Conservation (phyloP, 805 yeast genomes). For the Ascoidea tarda region DNA sequence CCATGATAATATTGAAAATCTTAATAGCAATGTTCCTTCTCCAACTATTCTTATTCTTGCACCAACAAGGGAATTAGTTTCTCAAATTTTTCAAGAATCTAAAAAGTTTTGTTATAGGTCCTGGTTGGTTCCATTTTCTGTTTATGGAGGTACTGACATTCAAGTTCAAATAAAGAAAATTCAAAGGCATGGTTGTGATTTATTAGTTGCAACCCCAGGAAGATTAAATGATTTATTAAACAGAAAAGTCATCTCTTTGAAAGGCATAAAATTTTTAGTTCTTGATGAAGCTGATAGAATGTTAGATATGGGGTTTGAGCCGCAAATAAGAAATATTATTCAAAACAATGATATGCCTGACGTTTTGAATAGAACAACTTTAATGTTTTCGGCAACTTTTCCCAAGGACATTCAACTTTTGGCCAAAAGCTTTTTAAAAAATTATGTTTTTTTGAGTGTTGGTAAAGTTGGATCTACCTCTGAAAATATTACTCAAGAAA, state of each 20-base stretch:
- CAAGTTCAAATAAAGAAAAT: slow-evolving; percentile 76
- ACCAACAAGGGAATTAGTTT: slow-evolving; percentile 98
- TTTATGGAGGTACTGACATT: slow-evolving; percentile 97
- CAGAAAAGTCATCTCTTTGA: slow-evolving; percentile 84
- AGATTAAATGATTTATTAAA: slow-evolving; percentile 92
- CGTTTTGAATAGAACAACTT: slow-evolving; percentile 83
- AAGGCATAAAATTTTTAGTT: slow-evolving; percentile 84
- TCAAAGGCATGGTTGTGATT: slow-evolving; percentile 86
- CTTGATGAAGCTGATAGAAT: slow-evolving; percentile 99
- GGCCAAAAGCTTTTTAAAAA: slow-evolving; percentile 94
- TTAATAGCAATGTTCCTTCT: slow-evolving; percentile 41
- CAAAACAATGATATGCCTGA: slow-evolving; percentile 97
- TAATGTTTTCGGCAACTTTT: slow-evolving; percentile 98
- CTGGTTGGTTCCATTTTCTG: slow-evolving; percentile 94
- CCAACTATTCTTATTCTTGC: slow-evolving; percentile 96
- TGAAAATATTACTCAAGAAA: slow-evolving; percentile 92
- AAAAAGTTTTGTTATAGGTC: slow-evolving; percentile 94
- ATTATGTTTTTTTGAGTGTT: slow-evolving; percentile 89
- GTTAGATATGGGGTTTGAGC: slow-evolving; percentile 99
- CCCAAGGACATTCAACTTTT: slow-evolving; percentile 94
- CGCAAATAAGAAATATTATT: slow-evolving; percentile 96
- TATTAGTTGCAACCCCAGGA: slow-evolving; percentile 98
- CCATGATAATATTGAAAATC: slow-evolving; percentile 18
- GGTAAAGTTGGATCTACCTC: slow-evolving; percentile 99
- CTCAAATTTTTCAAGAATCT: slow-evolving; percentile 93